A percentile compares a stretch with the other conserved stretches of the same genome.
Conservation (phyloP, 495 filamentous ascomycete genomes). For the Xylaria scruposa region DNA sequence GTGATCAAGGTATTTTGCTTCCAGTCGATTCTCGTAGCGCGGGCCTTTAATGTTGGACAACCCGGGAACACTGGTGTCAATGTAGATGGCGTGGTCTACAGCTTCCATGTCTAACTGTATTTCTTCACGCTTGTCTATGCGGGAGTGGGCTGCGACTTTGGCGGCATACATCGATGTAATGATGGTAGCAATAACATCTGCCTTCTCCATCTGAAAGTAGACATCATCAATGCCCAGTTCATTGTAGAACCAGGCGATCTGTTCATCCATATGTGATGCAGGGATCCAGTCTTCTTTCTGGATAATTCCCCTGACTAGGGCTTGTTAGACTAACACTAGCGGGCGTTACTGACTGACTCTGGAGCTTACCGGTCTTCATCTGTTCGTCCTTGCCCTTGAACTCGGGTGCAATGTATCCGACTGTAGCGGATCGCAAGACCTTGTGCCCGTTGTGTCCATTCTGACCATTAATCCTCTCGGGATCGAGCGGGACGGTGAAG, state of each 20-base stretch:
- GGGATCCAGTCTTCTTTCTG: constrained; percentile 77
- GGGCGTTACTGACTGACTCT: neutral
- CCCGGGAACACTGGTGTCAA: constrained; percentile 93
- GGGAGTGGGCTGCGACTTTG: constrained; percentile 92
- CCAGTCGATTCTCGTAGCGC: constrained; percentile 90
- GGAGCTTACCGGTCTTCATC: constrained; percentile 79
- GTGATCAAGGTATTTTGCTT: constrained; percentile 90
- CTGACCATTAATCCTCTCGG: constrained; percentile 12
- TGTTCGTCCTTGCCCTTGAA: constrained; percentile 95
- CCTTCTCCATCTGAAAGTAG: constrained; percentile 94
- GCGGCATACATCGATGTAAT: constrained; percentile 96
- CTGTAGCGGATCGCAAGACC: constrained; percentile 85
- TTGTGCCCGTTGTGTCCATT: constrained; percentile 58
- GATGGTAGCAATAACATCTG: constrained; percentile 87
- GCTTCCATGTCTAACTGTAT: constrained; percentile 96
- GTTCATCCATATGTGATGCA: constrained; percentile 76
- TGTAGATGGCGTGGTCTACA: constrained; percentile 95
- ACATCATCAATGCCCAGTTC: constrained; percentile 97
- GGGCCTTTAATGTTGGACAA: constrained; percentile 76
- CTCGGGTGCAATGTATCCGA: constrained; percentile 92
- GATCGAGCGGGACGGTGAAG: constrained; percentile 69
- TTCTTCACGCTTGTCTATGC: constrained; percentile 91
- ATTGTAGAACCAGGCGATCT: constrained; percentile 97
- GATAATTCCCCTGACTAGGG: constrained; percentile 51
- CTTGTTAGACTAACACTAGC: constrained; percentile 33